These are phyloP conservation scores for Dendrostoma leiphaemia DNA, from an alignment of 2,329 filamentous ascomycete species.

Conservation along the genomic window DNA sequence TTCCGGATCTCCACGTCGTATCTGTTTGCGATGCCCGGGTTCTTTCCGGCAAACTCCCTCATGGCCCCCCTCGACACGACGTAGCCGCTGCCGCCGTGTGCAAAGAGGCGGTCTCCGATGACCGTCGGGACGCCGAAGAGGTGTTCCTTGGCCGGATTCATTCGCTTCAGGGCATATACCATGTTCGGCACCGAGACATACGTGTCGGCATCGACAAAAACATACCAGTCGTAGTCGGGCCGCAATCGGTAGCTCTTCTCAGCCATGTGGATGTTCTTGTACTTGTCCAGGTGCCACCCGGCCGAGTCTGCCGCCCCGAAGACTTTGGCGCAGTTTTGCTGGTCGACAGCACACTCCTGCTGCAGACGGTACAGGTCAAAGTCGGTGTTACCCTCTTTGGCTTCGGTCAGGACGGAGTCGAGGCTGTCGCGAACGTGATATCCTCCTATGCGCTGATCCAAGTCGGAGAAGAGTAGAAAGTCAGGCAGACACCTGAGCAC, in stretches of 20 bases:
- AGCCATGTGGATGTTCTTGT: conserved; percentile 60
- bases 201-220: conserved; percentile 59
- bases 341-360: conserved; percentile 42
- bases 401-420: conserved; percentile 40
- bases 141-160: conserved; percentile 41
- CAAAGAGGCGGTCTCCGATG: conserved; percentile 43
- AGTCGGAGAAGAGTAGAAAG: conserved; percentile 58
- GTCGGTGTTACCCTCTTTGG: conserved; percentile 44
- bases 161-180: conserved; percentile 42
- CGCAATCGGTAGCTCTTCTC: conserved; percentile 50
- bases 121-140: conserved; percentile 51
- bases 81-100: conserved; percentile 57
- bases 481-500: conserved; percentile 52
- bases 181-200: conserved; percentile 55
- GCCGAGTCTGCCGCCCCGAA: conserved; percentile 26
- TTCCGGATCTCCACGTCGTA: conserved; percentile 41
- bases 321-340: conserved; percentile 41
- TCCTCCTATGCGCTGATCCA: conserved; percentile 46
- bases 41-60: conserved; percentile 40
- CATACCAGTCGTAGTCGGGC: conserved; percentile 56
- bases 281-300: conserved; percentile 58
- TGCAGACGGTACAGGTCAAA: conserved; percentile 49
- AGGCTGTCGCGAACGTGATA: conserved; percentile 45
- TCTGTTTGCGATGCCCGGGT: conserved; percentile 42
- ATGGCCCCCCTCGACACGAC: conserved; percentile 52